A percentile compares a stretch with the other conserved stretches of the same genome.
Evolutionary conservation across 2,329 filamentous ascomycete species (phyloP).

Genomic region (Diplodia intermedia): DNA sequence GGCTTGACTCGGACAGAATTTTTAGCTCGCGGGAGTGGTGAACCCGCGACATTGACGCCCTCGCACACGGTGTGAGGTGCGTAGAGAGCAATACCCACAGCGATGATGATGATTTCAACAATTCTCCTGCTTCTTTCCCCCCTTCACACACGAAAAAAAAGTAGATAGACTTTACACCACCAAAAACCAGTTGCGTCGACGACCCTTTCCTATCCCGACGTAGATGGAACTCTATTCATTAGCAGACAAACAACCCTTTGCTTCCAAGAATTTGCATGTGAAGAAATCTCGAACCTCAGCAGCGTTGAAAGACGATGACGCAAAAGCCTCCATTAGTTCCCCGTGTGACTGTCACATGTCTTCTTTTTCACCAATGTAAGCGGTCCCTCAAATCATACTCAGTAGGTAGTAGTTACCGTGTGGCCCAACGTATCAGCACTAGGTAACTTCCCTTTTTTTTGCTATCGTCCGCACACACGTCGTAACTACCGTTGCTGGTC

Average conservation of each 20-base stretch:
- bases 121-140: conserved; percentile 2
- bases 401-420: too few relatives aligned
- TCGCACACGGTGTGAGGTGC: conserved; percentile 3
- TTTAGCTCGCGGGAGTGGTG: conserved; percentile 4
- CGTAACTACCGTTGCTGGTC: background rate
- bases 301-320: background rate
- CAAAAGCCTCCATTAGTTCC: background rate
- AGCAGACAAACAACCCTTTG: background rate
- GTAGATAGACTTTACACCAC: conserved; percentile 26
- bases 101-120: conserved; percentile 26
- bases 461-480: too few relatives aligned
- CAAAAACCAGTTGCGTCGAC: conserved; percentile 18
- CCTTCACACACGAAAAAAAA: conserved; percentile 12
- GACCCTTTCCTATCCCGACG: conserved; percentile 14
- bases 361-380: too few relatives aligned
- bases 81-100: conserved; percentile 28
- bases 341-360: background rate
- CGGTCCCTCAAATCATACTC: too few relatives aligned
- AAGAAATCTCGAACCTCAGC: background rate
- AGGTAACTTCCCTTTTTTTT: too few relatives aligned
- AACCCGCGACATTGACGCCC: conserved; percentile 22
- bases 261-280: background rate
- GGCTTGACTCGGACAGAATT: conserved; percentile 26
- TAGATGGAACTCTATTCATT: conserved; percentile 23
- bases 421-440: background rate